Evolutionary conservation across 1,284 basidiomycete species (phyloP), one percentile per base, ranked within the genome.

Genomic region (Irpex sp.): DNA sequence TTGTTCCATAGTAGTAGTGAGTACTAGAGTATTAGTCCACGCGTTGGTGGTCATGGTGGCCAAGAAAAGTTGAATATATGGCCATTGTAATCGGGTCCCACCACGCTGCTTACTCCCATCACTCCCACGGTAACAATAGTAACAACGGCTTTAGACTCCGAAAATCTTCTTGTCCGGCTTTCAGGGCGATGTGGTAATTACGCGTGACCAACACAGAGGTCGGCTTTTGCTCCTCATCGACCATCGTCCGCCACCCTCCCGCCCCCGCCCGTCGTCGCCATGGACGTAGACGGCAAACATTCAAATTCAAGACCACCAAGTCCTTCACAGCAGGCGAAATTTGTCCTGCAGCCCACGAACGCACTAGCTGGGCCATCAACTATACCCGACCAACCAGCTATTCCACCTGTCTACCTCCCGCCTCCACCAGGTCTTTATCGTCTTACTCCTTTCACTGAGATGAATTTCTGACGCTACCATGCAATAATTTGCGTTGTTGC

Each of bases 301-400:
- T 61, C 38, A 47, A 38, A 52, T 37, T 57, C 19, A 37, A 59
- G 21, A 62, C 49, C 11, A 51, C 49, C 49, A 13, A 51, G 49
- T 37, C 56, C 44, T 40, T 63, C 68, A 31, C 66, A 62, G 19
- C 61, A 56, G 34, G 54, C 69, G 38, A 65, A 62, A 57, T 62
- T 66, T 60, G 58, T 62, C 7, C 65, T 69, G 2, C 70, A 70
- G 48, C 71, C 71, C 21, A 67, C 73, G 48, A 76, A 77, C 58
- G 72, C 76, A 31, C 67, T 77, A 48, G 76, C 76, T 21, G 76
- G 76, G 1, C 76, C 76, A 36, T 77, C 76, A 8, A 69, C 70
- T 13, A 61, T 67, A 1, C 68, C 69, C 54, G 70, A 70, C 62
- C 59, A 67, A 34, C 69, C 69, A 3, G 57, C 69, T 61, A 55